Evolutionary conservation across 768 basidiomycete species (phyloP).

Genomic region (Boletus vermiculosoides): DNA sequence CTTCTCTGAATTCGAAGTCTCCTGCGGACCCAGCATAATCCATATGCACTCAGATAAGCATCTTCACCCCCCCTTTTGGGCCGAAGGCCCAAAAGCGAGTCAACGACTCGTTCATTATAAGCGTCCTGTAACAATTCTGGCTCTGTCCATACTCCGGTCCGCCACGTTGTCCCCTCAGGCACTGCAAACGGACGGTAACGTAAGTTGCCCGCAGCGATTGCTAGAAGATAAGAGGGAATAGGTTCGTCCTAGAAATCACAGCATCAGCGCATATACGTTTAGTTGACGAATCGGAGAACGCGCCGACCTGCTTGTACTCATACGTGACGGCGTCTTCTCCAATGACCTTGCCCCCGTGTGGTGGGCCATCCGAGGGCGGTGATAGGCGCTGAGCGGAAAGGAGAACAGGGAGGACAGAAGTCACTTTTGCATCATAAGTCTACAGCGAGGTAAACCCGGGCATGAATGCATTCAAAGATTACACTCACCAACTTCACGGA

Average conservation of each 20-base stretch:
- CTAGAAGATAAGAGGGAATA: conserved; percentile 91
- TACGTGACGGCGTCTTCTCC: conserved; percentile 77
- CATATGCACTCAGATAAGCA: no score
- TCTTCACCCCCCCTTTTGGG: no score
- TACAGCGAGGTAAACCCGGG: conserved; percentile 25
- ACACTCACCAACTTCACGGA: conserved; percentile 76
- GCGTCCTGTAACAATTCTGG: conserved; percentile 75
- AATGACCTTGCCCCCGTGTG: conserved; percentile 70
- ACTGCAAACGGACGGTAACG: conserved; percentile 65
- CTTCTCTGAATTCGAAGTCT: no score
- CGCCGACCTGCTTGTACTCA: conserved; percentile 68
- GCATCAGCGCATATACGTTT: neutral
- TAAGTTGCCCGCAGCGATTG: conserved; percentile 85
- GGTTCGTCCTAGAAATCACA: conserved; percentile 59
- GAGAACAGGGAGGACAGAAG: conserved; percentile 79
- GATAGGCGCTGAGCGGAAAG: conserved; percentile 81
- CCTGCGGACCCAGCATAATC: no score
- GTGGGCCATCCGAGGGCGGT: conserved; percentile 66
- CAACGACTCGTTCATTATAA: no score
- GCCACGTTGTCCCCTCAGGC: conserved; percentile 69
- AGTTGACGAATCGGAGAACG: neutral
- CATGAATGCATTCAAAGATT: neutral
- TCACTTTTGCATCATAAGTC: conserved; percentile 83
- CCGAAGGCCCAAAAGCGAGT: no score
- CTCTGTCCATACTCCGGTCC: conserved; percentile 87